Conservation (phyloP, 1,139 yeast species). For the Scheffersomyces cryptocercus region DNA sequence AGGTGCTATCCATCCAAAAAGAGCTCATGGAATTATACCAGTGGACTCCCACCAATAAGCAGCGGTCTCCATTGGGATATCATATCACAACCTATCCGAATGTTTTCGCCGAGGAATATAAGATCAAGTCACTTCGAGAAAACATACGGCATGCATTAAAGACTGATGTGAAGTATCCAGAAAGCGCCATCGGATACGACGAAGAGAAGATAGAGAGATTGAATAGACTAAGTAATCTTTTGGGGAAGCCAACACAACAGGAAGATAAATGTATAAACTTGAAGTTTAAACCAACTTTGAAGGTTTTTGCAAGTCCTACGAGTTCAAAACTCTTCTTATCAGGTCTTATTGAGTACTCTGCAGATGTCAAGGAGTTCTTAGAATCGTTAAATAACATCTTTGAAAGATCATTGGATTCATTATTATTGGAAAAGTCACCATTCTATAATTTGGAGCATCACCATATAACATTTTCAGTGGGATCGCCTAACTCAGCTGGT, state of each 20-base stretch:
- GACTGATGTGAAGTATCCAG: not conserved
- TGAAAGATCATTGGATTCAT: constrained; percentile 6
- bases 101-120: constrained; percentile 10
- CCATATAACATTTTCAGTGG: constrained; percentile 12
- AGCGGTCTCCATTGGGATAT: constrained; percentile 6
- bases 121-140: constrained; percentile 3
- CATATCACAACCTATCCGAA: constrained; percentile 20
- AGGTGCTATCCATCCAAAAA: not conserved
- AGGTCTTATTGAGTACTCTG: constrained; percentile 7
- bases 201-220: constrained; percentile 5
- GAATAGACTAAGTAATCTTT: constrained; percentile 3
- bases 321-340: constrained; percentile 10
- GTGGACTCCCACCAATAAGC: constrained; percentile 10
- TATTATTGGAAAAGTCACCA: constrained; percentile 1
- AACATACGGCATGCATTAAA: not conserved
- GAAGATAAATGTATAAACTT: constrained; percentile 6
- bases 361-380: constrained; percentile 4
- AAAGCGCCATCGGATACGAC: constrained; percentile 6
- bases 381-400: constrained; percentile 7
- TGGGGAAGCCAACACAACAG: constrained; percentile 6
- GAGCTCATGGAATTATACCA: constrained; percentile 5
- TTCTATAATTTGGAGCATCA: constrained; percentile 1
- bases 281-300: constrained; percentile 7
- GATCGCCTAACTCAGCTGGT: constrained; percentile 3
- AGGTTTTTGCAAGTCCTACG: constrained; percentile 4